Evolutionary conservation across 2,329 filamentous ascomycete species (phyloP).

Genomic region (Aphanoascus verrucosus): DNA sequence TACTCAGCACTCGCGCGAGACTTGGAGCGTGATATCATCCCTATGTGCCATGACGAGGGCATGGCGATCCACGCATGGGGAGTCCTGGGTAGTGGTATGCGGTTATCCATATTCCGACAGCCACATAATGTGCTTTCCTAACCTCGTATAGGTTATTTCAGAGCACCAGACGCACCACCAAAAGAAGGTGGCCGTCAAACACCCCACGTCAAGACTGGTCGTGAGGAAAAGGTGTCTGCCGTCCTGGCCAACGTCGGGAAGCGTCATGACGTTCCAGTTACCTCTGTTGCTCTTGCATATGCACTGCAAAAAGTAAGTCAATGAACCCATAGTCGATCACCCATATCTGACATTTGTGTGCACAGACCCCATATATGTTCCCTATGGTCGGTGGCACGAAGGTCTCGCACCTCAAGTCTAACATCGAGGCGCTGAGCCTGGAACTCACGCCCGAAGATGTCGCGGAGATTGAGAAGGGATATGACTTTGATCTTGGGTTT

Average conservation of each 20-base stretch:
- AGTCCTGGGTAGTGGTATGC: slow-evolving; percentile 31
- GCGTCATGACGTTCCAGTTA: slow-evolving; percentile 15
- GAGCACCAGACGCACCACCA: slow-evolving; percentile 32
- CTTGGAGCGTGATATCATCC: slow-evolving; percentile 58
- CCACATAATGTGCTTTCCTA: too few relatives aligned
- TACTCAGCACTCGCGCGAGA: slow-evolving; percentile 55
- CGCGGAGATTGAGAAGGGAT: slow-evolving; percentile 43
- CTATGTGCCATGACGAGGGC: slow-evolving; percentile 53
- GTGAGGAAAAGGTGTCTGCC: slow-evolving; percentile 43
- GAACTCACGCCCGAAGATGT: slow-evolving; percentile 44
- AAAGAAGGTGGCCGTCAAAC: slow-evolving; percentile 31
- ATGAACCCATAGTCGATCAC: not conserved
- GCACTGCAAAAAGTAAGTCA: slow-evolving; percentile 38
- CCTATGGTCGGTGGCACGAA: slow-evolving; percentile 46
- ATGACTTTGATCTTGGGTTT: slow-evolving; percentile 48
- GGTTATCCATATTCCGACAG: too few relatives aligned
- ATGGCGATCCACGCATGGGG: slow-evolving; percentile 51
- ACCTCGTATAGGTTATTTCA: slow-evolving; percentile 36
- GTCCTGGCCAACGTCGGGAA: slow-evolving; percentile 52
- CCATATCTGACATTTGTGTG: not conserved
- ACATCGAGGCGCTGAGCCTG: slow-evolving; percentile 47
- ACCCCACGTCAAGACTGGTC: slow-evolving; percentile 28
- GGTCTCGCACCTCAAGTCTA: slow-evolving; percentile 43
- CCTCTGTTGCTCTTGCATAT: slow-evolving; percentile 39
- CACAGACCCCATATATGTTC: slow-evolving; percentile 38